These are phyloP conservation scores for Rhizophlyctis rosea DNA, from an alignment of 192 early-diverging fungal species.

Conservation along the genomic window DNA sequence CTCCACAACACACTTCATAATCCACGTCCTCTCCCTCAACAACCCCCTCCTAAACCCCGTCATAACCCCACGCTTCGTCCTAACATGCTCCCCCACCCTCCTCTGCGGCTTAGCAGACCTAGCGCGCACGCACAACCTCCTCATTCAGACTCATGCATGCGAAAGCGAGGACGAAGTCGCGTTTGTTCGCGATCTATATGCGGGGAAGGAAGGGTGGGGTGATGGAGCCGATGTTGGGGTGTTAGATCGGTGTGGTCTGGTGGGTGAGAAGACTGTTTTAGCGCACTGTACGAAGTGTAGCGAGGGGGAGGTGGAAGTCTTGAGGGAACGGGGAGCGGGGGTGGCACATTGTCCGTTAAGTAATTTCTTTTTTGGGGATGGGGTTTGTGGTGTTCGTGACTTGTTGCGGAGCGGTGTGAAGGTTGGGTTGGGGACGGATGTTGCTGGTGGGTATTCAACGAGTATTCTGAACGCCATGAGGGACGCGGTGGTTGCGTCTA, in stretches of 20 bases:
- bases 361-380: constrained; percentile 82
- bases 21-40: constrained; percentile 19
- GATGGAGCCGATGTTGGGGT: too few species aligned
- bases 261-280: constrained; percentile 75
- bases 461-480: constrained; percentile 87
- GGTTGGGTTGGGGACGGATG: constrained; percentile 91
- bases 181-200: constrained; percentile 77
- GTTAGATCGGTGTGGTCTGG: constrained; percentile 70
- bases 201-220: constrained; percentile 64
- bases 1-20: constrained; percentile 54
- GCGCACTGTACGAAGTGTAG: constrained; percentile 90
- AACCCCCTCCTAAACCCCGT: constrained; percentile 57
- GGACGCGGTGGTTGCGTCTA: constrained; percentile 69
- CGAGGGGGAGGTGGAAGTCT: constrained; percentile 63
- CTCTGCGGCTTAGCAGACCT: constrained; percentile 68
- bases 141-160: constrained; percentile 89
- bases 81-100: constrained; percentile 69
- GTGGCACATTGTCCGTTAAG: constrained; percentile 91
- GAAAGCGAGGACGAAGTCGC: constrained; percentile 81
- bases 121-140: constrained; percentile 69
- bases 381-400: constrained; percentile 75
- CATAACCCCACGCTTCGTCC: constrained; percentile 91
- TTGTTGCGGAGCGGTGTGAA: constrained; percentile 70
- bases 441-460: constrained; percentile 83
- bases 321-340: constrained; percentile 65